phyloP scores from a whole-genome alignment of 495 filamentous ascomycete species.

The Pyrenopolyporus hunteri region DNA sequence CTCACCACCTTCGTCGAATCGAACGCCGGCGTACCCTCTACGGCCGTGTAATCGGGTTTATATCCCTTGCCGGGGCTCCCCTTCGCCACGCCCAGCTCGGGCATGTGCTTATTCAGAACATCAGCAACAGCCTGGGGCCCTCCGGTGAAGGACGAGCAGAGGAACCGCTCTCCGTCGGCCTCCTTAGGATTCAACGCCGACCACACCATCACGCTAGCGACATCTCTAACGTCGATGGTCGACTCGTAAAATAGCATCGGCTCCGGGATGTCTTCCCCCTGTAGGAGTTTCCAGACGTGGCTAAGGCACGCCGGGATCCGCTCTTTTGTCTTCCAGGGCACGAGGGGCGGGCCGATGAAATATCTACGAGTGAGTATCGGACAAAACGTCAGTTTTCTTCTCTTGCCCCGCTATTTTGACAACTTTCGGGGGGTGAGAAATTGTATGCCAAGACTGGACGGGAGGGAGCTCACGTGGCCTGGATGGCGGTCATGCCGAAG shows the following conservation, averaged over 20 bases:
- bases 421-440: neutral
- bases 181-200: conserved; percentile 24
- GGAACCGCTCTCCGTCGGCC: conserved; percentile 40
- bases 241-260: conserved; percentile 35
- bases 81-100: conserved; percentile 18
- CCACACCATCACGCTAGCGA: conserved; percentile 44
- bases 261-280: conserved; percentile 28
- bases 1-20: conserved; percentile 40
- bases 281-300: conserved; percentile 30
- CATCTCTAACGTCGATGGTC: conserved; percentile 45
- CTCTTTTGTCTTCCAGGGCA: conserved; percentile 31
- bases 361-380: conserved; percentile 28
- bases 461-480: conserved; percentile 48
- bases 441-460: neutral
- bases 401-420: neutral
- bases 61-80: conserved; percentile 38
- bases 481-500: conserved; percentile 58
- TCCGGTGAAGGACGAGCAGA: conserved; percentile 38
- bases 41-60: conserved; percentile 23
- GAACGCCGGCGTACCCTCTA: conserved; percentile 24
- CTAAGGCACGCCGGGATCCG: conserved; percentile 33
- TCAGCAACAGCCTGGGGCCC: conserved; percentile 42
- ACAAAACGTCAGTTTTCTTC: conserved; percentile 4
- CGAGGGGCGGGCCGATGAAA: conserved; percentile 38
- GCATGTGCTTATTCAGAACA: conserved; percentile 34